Conservation (phyloP, 305 asterid genomes). For the Petunia hybrid region DNA sequence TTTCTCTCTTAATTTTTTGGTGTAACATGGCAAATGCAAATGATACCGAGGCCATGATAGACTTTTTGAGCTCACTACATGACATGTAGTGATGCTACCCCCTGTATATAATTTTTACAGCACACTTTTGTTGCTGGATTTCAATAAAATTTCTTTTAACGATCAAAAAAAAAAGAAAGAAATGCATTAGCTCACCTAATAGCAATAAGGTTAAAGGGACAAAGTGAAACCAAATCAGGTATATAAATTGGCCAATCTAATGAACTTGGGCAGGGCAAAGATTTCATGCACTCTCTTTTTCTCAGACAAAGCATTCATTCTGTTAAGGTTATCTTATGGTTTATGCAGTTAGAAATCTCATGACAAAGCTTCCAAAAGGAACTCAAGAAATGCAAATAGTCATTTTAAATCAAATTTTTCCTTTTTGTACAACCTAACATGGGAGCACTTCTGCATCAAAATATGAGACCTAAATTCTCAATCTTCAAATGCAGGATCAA, state of each 20-base stretch:
- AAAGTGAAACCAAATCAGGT: neutral
- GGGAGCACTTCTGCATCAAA: neutral
- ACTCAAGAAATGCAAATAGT: slow-evolving; percentile 9
- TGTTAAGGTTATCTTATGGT: neutral
- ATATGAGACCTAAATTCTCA: slow-evolving; percentile 1
- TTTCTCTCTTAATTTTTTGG: too few species aligned
- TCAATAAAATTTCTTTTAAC: too few species aligned
- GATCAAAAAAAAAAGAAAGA: too few species aligned
- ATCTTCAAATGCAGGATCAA: slow-evolving; percentile 15
- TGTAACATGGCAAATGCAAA: too few species aligned
- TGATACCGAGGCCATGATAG: too few species aligned
- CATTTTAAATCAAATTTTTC: slow-evolving; percentile 9
- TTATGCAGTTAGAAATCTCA: slow-evolving; percentile 28
- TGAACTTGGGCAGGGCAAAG: slow-evolving; percentile 5
- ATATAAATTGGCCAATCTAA: slow-evolving; percentile 13
- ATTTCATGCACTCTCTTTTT: slow-evolving; percentile 25
- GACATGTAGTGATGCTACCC: too few species aligned
- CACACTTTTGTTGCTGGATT: too few species aligned
- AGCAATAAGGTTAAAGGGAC: slow-evolving; percentile 4
- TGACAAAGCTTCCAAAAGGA: slow-evolving; percentile 4
- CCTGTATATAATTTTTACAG: too few species aligned
- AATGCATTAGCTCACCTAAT: slow-evolving; percentile 9
- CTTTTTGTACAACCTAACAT: neutral
- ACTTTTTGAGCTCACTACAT: too few species aligned
- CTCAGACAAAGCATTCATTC: neutral